Percentiles rank a stretch among this genome's conserved stretches.
Evolutionary conservation across 78 protist genomes (phyloP).

Genomic region (Cyanophora paradoxa): DNA sequence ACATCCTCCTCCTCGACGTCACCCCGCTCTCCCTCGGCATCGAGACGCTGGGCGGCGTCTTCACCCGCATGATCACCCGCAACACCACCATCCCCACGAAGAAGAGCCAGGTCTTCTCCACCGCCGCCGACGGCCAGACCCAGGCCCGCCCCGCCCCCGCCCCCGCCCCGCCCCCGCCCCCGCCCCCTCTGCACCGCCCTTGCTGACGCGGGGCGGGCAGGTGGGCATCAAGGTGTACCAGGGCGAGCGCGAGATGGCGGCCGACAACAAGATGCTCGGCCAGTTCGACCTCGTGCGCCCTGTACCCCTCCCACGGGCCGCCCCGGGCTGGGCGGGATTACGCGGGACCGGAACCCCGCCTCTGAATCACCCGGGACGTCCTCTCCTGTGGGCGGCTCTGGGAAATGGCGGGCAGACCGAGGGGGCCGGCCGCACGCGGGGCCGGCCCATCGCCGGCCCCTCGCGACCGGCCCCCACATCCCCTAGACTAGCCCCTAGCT

Average conservation of each 20-base stretch:
- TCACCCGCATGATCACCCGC: slow-evolving; percentile 78
- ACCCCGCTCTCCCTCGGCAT: slow-evolving; percentile 95
- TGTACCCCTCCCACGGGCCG: background rate
- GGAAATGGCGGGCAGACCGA: too few relatives aligned
- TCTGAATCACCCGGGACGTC: background rate
- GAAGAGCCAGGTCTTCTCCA: slow-evolving; percentile 89
- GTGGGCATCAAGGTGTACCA: slow-evolving; percentile 96
- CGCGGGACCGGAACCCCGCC: too few relatives aligned
- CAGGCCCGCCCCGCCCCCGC: slow-evolving; percentile 15
- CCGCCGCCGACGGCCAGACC: slow-evolving; percentile 98
- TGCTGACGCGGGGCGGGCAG: too few relatives aligned
- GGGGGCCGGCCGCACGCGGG: background rate
- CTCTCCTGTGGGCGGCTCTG: background rate
- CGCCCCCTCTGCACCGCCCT: too few relatives aligned
- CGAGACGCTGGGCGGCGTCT: slow-evolving; percentile 90
- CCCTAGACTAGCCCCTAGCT: background rate
- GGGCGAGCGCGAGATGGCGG: slow-evolving; percentile 98
- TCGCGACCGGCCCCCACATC: too few relatives aligned
- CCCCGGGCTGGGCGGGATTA: too few relatives aligned
- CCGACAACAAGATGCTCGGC: slow-evolving; percentile 91
- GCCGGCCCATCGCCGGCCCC: background rate
- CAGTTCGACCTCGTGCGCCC: slow-evolving; percentile 68
- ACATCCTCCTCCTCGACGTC: slow-evolving; percentile 86
- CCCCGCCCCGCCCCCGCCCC: too few relatives aligned
- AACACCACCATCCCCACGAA: slow-evolving; percentile 94